phyloP scores from a whole-genome alignment of 257 asterid genomes.

The Ophiorrhiza pumila region DNA sequence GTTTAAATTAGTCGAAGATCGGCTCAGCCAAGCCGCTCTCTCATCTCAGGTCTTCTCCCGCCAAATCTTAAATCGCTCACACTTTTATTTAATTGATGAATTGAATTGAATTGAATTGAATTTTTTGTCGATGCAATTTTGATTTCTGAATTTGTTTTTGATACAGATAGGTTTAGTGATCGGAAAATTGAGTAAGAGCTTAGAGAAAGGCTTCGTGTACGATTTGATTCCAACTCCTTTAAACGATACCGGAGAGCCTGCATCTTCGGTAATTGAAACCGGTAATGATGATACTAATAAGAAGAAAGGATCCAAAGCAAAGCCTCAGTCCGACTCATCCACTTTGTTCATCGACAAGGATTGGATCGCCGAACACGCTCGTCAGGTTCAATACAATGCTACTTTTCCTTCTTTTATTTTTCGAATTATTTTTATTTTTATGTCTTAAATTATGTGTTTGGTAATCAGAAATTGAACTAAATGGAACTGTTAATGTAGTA shows the following conservation, averaged over 20 bases:
- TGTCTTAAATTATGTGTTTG: background rate
- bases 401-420: background rate
- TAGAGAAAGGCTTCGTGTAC: conserved; percentile 79
- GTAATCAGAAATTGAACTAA: too few relatives aligned
- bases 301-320: conserved; percentile 59
- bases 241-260: conserved; percentile 73
- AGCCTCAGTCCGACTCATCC: conserved; percentile 57
- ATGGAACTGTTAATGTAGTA: background rate
- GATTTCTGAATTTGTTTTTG: background rate
- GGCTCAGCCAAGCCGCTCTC: conserved; percentile 55
- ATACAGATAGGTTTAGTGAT: conserved; percentile 87
- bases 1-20: conserved; percentile 59
- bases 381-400: conserved; percentile 56
- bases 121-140: background rate
- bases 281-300: conserved; percentile 36
- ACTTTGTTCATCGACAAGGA: conserved; percentile 65
- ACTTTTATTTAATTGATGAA: background rate
- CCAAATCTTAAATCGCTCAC: background rate
- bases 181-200: conserved; percentile 65
- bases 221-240: conserved; percentile 90
- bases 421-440: background rate
- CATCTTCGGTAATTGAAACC: conserved; percentile 55
- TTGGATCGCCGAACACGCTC: conserved; percentile 95
- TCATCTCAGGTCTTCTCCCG: conserved; percentile 48
- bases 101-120: too few relatives aligned